Evolutionary conservation across 192 early-diverging fungal species (phyloP), one percentile per base, ranked within the genome.

Genomic region (Podila verticillata): DNA sequence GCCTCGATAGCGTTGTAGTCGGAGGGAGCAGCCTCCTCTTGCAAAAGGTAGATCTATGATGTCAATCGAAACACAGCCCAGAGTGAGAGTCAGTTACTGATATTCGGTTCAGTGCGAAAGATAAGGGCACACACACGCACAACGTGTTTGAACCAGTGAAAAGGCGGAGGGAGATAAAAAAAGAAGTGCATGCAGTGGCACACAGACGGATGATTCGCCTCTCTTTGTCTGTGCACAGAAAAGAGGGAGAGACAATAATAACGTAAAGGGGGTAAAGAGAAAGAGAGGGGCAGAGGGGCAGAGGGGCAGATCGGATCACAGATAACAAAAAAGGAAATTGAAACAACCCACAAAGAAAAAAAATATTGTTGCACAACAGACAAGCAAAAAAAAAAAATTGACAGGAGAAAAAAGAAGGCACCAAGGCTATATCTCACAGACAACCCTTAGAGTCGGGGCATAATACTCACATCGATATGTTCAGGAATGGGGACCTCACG

Each of bases 401-500:
- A 57, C 32, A 5, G 58, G 58, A 60, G 30, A 32, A 32, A 32
- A 58, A 6, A 7, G 12, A 13, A 8, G 19, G 5, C 9, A 30
- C 5, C 26, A 57, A 7, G 48, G 9, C 59, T 5, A 28, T n/a
- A n/a, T n/a, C n/a, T n/a, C n/a, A 19, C 26, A n/a, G 0, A 8
- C 29, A 39, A 35, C 28, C 10, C 6, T n/a, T 10, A 8, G 5
- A 57, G 17, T 1, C 3, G 7, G 6, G 12, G 2, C 3, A 56
- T 31, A 60, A 61, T 49, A 82, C 86, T 81, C 86, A 89, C 88
- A 91, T 98, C 97, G 81, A 99, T 98, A 72, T 97, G 96, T 19
- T 93, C 93, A 20, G 98, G 98, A 78, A 99, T 96, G 47, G 94
- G 93, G 56, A 95, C 94, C 71, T 99, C 98, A 79, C 96, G 91